Evolutionary conservation across 106 monocot genomes (phyloP).

Genomic region (Cymbidium sinense): DNA sequence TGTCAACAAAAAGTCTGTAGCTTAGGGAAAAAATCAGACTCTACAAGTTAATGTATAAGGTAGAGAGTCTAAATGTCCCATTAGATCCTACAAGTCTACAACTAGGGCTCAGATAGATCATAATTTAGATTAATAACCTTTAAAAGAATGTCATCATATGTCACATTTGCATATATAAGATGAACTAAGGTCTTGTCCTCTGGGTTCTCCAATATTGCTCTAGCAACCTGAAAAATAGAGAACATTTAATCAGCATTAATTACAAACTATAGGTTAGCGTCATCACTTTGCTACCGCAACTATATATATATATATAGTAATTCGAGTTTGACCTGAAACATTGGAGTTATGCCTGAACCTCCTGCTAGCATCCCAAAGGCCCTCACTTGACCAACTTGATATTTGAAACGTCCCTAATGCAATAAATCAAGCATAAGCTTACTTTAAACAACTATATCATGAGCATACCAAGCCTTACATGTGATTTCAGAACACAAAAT

Average conservation of each 20-base stretch:
- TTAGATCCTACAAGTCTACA: no score
- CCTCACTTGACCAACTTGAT: constrained; percentile 83
- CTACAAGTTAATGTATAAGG: no score
- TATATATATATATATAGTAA: background rate
- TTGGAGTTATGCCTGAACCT: constrained; percentile 96
- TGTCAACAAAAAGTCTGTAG: no score
- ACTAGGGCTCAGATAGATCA: background rate
- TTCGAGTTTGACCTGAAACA: constrained; percentile 71
- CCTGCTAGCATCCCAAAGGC: constrained; percentile 98
- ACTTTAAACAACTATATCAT: no score
- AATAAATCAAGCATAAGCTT: background rate
- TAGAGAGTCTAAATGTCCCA: background rate
- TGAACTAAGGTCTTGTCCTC: constrained; percentile 74
- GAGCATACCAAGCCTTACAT: no score
- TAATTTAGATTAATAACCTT: constrained; percentile 45
- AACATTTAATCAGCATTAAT: background rate
- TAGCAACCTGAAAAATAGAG: constrained; percentile 48
- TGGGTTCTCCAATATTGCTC: constrained; percentile 92
- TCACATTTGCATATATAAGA: constrained; percentile 96
- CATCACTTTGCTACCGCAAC: background rate
- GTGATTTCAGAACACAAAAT: no score
- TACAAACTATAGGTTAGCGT: background rate
- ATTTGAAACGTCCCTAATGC: constrained; percentile 86
- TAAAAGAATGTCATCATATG: constrained; percentile 90
- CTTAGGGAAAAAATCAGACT: no score